phyloP scores from a whole-genome alignment of 768 basidiomycete genomes.

The Podaxis rugospora region DNA sequence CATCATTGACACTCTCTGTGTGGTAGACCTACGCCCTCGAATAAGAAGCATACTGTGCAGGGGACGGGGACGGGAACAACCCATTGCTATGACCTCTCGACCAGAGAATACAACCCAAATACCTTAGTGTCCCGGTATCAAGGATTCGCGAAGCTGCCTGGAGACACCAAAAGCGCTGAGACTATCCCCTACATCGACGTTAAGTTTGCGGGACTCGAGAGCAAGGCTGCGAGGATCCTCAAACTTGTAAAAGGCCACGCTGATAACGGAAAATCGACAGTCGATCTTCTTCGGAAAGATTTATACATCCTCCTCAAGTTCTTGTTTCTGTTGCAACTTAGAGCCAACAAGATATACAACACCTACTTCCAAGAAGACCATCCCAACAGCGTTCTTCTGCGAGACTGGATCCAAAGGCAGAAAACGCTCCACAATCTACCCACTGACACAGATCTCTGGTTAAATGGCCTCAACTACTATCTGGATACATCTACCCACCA shows the following conservation, averaged over 20 bases:
- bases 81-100: constrained; percentile 19
- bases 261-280: neutral
- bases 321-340: constrained; percentile 31
- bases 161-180: constrained; percentile 15
- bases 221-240: constrained; percentile 20
- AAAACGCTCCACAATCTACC: constrained; percentile 17
- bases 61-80: constrained; percentile 14
- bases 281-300: constrained; percentile 22
- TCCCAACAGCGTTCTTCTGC: constrained; percentile 16
- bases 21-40: neutral
- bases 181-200: constrained; percentile 25
- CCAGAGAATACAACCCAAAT: neutral
- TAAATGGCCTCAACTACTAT: constrained; percentile 25
- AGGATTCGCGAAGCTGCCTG: constrained; percentile 22
- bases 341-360: constrained; percentile 16
- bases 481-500: constrained; percentile 23
- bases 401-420: constrained; percentile 20
- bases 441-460: constrained; percentile 24
- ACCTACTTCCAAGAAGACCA: constrained; percentile 25
- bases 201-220: constrained; percentile 24
- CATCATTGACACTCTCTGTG: neutral
- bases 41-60: neutral
- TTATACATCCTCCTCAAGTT: constrained; percentile 30
- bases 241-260: constrained; percentile 14
- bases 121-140: constrained; percentile 16